Evolutionary conservation across 2,329 filamentous ascomycete species (phyloP).

Genomic region (Anisogramma anomala): DNA sequence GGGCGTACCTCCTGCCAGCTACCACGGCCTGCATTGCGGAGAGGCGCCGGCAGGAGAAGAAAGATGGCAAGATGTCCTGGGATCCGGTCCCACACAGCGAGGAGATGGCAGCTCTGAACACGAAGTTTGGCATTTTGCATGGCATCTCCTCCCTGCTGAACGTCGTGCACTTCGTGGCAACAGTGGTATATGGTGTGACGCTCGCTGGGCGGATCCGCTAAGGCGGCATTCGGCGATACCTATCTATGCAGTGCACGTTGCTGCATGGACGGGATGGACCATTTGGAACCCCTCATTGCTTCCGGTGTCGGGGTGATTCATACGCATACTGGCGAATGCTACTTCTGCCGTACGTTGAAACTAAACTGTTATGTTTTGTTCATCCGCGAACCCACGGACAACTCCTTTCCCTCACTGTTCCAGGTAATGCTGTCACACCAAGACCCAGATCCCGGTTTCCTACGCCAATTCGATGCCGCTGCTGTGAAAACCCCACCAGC

Average conservation of each 20-base stretch:
- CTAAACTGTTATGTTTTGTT: background rate
- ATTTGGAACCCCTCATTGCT: background rate
- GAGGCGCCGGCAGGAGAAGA: slow-evolving; percentile 72
- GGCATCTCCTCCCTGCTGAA: slow-evolving; percentile 74
- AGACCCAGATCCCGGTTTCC: background rate
- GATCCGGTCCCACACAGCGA: slow-evolving; percentile 68
- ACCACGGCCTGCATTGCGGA: slow-evolving; percentile 65
- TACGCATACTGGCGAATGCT: background rate
- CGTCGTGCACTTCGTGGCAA: slow-evolving; percentile 55
- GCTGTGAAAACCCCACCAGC: background rate
- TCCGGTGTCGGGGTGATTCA: background rate
- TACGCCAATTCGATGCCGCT: background rate
- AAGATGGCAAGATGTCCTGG: slow-evolving; percentile 79
- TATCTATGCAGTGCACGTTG: background rate
- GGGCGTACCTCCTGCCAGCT: slow-evolving; percentile 59
- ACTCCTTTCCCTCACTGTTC: background rate
- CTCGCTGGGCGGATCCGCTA: slow-evolving; percentile 52
- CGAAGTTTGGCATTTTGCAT: slow-evolving; percentile 67
- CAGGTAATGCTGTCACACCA: background rate
- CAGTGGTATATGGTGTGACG: slow-evolving; percentile 66
- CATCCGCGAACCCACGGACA: background rate
- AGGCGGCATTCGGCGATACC: background rate
- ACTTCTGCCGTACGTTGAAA: slow-evolving; percentile 1
- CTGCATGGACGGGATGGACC: background rate
- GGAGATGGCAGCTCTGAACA: slow-evolving; percentile 74